Evolutionary conservation across 306 rosid species (phyloP), one percentile per base, ranked within the genome.

Genomic region (Vigna mungo): DNA sequence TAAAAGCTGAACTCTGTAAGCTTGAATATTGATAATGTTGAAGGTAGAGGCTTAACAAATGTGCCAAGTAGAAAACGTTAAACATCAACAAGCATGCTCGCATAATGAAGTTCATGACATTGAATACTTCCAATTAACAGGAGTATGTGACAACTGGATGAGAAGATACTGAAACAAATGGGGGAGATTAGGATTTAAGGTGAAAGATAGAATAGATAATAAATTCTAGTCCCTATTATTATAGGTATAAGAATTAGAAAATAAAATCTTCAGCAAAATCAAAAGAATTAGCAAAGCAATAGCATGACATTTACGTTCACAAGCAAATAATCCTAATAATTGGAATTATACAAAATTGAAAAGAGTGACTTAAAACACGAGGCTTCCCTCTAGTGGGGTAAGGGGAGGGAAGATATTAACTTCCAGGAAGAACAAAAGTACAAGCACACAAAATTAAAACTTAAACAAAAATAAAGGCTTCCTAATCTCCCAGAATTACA

Each of bases 211-310:
- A 61, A 74, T 70, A 17, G 36, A 36, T 30, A 12, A 47, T 30
- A 47, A 62, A 32, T 47, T 30, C 39, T 13, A 32, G 17, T 62
- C 39, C 32, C 17, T 74, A 23, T 25, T 14, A 2, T 25, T 25
- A 23, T 23, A 25, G 27, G 27, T 25, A 25, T 25, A 25, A 25
- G 27, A 25, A 25, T 25, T 25, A 25, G 1, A 51, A 3, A 37
- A 9, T 55, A 72, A 34, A 72, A 13, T 2, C 53, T 23, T 39
- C 48, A 20, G 78, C 6, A 7, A 61, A 75, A 61, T 37, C 36
- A 61, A 58, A 54, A 75, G 61, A 71, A 47, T 47, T 34, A 61
- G 51, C 71, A 53, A 17, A 25, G 43, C 10, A 68, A 27, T 68
- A 9, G n/a, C 74, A 68, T 27, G 47, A 30, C 9, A 69, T 27